Base-by-base conservation (phyloP, 331 rosid species). In the Phaseolus coccineus region DNA sequence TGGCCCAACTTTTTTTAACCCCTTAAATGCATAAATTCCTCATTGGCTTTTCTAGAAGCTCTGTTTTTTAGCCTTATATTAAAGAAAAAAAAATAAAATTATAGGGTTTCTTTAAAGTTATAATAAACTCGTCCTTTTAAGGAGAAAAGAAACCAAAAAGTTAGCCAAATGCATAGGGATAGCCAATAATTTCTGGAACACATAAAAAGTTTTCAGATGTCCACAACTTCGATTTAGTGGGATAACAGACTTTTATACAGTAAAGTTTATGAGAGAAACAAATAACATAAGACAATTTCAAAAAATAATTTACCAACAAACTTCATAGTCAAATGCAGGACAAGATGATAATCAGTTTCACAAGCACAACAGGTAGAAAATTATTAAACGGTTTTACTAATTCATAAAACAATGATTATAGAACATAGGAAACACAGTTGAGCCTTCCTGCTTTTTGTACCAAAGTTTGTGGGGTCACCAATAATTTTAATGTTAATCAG, bases 121-220 rank as follows among this genome's bases (percentile, higher is more conserved):
- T 64, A 25, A 3, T 64, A 27, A 35, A 30, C 28, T 47, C 1
- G 16, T 63, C 27, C 2, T 63, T 15, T 64, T n/a, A 37, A 33
- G 70, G 69, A 63, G 14, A 33, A 35, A 37, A 35, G 14, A 37
- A 35, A 63, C 28, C 47, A 37, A 33, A 61, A 33, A 8, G 27
- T 64, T 64, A 2, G 50, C 48, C 28, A 64, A 15, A 63, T 63
- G 69, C 46, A 4, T 27, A 10, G 16, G 35, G 72, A 71, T 44
- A 25, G 33, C 50, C 71, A 77, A 57, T 59, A 11, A 71, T 19
- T 77, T 64, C 28, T 33, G 51, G 71, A 77, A 57, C 40, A 83
- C 25, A 63, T 31, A 69, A 44, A 19, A 46, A 30, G 24, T 69
- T 61, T 35, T 24, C 13, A 5, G 53, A 70, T 47, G 16, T 8